Conservation (phyloP, 257 asterid species). For the Solanum chilense region DNA sequence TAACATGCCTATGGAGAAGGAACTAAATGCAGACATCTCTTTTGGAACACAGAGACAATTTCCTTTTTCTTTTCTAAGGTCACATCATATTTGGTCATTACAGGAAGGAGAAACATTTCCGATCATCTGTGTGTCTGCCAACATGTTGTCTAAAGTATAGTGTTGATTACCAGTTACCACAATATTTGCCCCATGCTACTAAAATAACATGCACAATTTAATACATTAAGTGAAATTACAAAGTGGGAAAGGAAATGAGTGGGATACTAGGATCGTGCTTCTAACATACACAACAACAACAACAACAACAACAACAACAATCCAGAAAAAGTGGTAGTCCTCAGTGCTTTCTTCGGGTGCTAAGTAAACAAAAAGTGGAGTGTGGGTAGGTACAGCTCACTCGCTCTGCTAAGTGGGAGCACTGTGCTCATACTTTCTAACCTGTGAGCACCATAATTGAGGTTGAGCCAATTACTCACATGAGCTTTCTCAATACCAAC, state of each 20-base stretch:
- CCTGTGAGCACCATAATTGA: neutral
- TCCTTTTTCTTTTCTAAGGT: neutral
- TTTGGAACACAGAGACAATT: neutral
- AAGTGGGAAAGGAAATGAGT: neutral
- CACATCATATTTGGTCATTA: neutral
- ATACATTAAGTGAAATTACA: neutral
- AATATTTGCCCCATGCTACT: neutral
- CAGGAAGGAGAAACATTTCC: neutral
- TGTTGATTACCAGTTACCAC: neutral
- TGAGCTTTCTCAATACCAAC: neutral
- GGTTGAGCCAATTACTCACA: neutral
- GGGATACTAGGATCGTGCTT: neutral
- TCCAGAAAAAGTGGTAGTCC: neutral
- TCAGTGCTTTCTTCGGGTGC: neutral
- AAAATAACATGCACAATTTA: neutral
- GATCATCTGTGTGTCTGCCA: neutral
- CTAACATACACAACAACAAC: neutral
- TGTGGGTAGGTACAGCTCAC: neutral
- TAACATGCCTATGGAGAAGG: neutral
- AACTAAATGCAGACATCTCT: neutral
- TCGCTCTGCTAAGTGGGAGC: neutral
- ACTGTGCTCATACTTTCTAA: neutral
- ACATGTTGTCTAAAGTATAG: neutral
- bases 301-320: neutral
- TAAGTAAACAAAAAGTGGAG: neutral